phyloP scores from a whole-genome alignment of 345 rosid species.

The Crucihimalaya himalaica region DNA sequence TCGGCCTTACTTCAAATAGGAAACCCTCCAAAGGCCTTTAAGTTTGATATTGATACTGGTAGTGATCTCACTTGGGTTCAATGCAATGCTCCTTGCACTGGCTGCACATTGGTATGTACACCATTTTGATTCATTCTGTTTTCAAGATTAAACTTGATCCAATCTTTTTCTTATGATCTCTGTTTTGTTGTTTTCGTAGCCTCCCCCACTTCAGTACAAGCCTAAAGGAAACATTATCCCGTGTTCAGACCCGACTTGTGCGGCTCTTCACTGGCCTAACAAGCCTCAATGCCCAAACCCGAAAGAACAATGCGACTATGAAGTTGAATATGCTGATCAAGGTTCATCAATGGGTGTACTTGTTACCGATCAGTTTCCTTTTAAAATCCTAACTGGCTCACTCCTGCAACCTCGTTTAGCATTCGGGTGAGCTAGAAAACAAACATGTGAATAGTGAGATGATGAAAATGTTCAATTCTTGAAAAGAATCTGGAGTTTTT shows the following conservation, averaged over 20 bases:
- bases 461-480: slow-evolving; percentile 10
- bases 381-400: slow-evolving; percentile 54
- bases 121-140: background rate
- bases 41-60: slow-evolving; percentile 85
- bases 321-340: slow-evolving; percentile 66
- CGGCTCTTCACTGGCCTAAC: slow-evolving; percentile 42
- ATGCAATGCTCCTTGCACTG: slow-evolving; percentile 84
- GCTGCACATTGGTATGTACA: slow-evolving; percentile 70
- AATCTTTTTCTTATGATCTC: slow-evolving; percentile 8
- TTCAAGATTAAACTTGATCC: background rate
- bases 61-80: slow-evolving; percentile 95
- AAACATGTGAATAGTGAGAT: background rate
- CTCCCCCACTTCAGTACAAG: slow-evolving; percentile 50
- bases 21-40: slow-evolving; percentile 61
- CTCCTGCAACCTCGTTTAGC: slow-evolving; percentile 40
- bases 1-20: slow-evolving; percentile 62
- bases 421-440: slow-evolving; percentile 58
- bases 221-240: slow-evolving; percentile 53
- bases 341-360: slow-evolving; percentile 71
- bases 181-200: slow-evolving; percentile 46
- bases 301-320: slow-evolving; percentile 74
- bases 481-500: background rate
- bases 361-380: slow-evolving; percentile 52
- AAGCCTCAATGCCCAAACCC: slow-evolving; percentile 47
- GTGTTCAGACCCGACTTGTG: slow-evolving; percentile 54